Conservation (phyloP, 257 asterid species). For the Linderniella brevidens region DNA sequence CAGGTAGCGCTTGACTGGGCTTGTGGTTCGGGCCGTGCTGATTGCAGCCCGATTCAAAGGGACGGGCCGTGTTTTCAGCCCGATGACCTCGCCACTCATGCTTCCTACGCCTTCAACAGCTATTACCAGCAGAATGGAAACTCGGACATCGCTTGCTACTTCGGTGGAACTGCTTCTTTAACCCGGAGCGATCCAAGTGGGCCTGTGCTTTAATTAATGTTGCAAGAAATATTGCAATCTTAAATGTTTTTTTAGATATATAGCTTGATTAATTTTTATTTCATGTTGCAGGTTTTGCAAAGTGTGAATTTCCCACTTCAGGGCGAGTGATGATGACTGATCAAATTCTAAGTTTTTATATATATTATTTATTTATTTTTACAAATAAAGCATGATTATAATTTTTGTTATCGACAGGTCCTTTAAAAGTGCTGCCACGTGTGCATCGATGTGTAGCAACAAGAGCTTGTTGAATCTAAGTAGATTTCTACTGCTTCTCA, state of each 20-base stretch:
- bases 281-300: conserved; percentile 33
- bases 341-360: too few relatives aligned
- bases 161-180: conserved; percentile 61
- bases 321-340: conserved; percentile 16
- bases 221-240: too few relatives aligned
- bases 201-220: background rate
- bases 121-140: conserved; percentile 81
- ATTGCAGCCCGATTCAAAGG: conserved; percentile 42
- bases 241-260: too few relatives aligned
- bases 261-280: too few relatives aligned
- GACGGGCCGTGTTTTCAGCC: conserved; percentile 80
- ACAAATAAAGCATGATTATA: background rate
- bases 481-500: conserved; percentile 1
- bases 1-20: conserved; percentile 82
- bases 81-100: conserved; percentile 40
- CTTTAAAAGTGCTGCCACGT: conserved; percentile 1
- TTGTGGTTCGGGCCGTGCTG: conserved; percentile 44
- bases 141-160: conserved; percentile 58
- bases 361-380: too few relatives aligned
- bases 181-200: conserved; percentile 50
- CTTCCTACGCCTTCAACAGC: conserved; percentile 64
- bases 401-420: conserved; percentile 13
- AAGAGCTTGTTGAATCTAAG: too few relatives aligned
- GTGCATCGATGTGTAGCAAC: too few relatives aligned
- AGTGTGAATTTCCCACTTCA: conserved; percentile 29